Evolutionary conservation across 2,329 filamentous ascomycete species (phyloP), one percentile per base, ranked within the genome.

Genomic region (Periconia macrospinosa): DNA sequence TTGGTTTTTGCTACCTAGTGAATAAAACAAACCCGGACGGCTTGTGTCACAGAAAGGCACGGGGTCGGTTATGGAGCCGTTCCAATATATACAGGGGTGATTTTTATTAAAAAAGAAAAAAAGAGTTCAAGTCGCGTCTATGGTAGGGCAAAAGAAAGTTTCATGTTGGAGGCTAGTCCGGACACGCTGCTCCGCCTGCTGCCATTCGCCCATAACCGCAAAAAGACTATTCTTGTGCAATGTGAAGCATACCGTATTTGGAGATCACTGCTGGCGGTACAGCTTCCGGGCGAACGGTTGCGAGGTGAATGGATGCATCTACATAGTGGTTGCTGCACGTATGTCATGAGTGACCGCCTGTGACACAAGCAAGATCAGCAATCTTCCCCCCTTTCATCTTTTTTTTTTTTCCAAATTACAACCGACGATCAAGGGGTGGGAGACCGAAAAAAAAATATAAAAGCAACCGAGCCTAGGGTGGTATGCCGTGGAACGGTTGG

Each of bases 401-500:
- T 8, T 27, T 27, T 27, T 27, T 27, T 27, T 27, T 27, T 27
- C 8, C 3, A 27, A 27, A 27, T 5, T 5, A 27, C 8, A 27
- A 27, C 3, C 8, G 8, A 27, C 3, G 8, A 27, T 27, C 3
- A 27, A 8, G 23, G 3, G 23, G n/a, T n/a, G n/a, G n/a, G n/a
- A n/a, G n/a, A n/a, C n/a, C n/a, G n/a, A n/a, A 33, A 7, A 33
- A 33, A 37, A n/a, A 37, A 37, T 3, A 13, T 5, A 37, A n/a
- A 14, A 14, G 33, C 33, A 3, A 37, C 33, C 3, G 15, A 3
- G 11, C 3, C 33, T 10, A n/a, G 15, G 33, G 57, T 52, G 41
- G 48, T 46, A 58, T 67, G 67, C 52, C 45, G 66, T 70, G 61
- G 49, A 52, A 69, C 61, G 30, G 20, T 14, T 43, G 44, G 30